Evolutionary conservation across 1,284 basidiomycete species (phyloP).

Genomic region (Sporisorium graminicola): DNA sequence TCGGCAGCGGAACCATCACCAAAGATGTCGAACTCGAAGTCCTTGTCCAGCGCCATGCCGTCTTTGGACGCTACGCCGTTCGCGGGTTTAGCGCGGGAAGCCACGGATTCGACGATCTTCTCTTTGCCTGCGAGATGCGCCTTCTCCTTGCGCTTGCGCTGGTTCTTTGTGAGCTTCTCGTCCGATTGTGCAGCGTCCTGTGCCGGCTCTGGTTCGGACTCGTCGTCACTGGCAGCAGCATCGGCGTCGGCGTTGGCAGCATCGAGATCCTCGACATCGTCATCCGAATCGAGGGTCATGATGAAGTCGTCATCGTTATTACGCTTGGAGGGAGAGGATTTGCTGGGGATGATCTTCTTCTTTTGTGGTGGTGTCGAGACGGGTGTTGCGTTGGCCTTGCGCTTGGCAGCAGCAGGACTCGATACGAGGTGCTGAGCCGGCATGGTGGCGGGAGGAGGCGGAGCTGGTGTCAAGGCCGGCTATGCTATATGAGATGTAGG

Average conservation of each 20-base stretch:
- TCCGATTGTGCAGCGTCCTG: constrained; percentile 3
- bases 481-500: background rate
- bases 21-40: constrained; percentile 65
- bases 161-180: constrained; percentile 43
- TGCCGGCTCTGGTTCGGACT: constrained; percentile 30
- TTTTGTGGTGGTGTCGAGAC: constrained; percentile 22
- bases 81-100: background rate
- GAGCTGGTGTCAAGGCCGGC: background rate
- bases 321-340: constrained; percentile 3
- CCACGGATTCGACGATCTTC: constrained; percentile 58
- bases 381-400: constrained; percentile 27
- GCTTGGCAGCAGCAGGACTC: constrained; percentile 23
- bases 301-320: constrained; percentile 60
- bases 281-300: constrained; percentile 68
- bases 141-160: constrained; percentile 48
- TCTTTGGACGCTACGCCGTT: constrained; percentile 20
- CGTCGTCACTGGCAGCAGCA: constrained; percentile 4
- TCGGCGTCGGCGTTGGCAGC: constrained; percentile 9
- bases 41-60: constrained; percentile 50
- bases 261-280: constrained; percentile 52
- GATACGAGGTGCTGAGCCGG: constrained; percentile 20
- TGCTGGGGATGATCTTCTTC: constrained; percentile 7
- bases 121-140: constrained; percentile 59
- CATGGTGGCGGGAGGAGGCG: constrained; percentile 11
- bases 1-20: constrained; percentile 44